These are phyloP conservation scores for Abortiporus biennis DNA, from an alignment of 1,284 basidiomycete genomes.

Conservation along the genomic window DNA sequence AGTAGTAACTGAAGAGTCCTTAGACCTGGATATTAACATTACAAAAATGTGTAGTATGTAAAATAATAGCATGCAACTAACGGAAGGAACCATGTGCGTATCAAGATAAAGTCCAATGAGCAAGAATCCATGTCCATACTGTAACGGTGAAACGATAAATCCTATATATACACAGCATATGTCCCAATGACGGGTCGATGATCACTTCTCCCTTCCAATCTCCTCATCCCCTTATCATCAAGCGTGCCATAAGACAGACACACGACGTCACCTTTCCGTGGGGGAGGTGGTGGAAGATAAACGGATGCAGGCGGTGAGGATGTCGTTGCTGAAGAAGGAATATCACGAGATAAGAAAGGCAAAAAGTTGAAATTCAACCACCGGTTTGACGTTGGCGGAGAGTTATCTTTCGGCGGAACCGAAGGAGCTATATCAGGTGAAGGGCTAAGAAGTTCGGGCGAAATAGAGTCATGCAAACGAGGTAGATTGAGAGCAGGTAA, in stretches of 20 bases:
- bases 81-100: too few species aligned
- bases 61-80: too few species aligned
- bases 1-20: too few species aligned
- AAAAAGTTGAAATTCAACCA: conserved; percentile 10
- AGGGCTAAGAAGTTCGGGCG: neutral
- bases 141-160: neutral
- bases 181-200: conserved; percentile 76
- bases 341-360: neutral
- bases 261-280: conserved; percentile 53
- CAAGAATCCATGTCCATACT: too few species aligned
- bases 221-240: conserved; percentile 71
- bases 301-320: neutral
- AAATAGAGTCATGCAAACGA: neutral
- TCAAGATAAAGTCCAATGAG: too few species aligned
- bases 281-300: conserved; percentile 13
- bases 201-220: conserved; percentile 72
- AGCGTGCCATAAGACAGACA: conserved; percentile 70
- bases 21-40: too few species aligned
- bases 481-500: neutral
- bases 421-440: conserved; percentile 8
- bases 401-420: conserved; percentile 19
- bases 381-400: conserved; percentile 5
- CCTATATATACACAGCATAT: conserved; percentile 56
- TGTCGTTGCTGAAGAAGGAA: neutral
- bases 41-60: too few species aligned